These are phyloP conservation scores for Ceratonia siliqua DNA, from an alignment of 306 rosid species.

Conservation along the genomic window DNA sequence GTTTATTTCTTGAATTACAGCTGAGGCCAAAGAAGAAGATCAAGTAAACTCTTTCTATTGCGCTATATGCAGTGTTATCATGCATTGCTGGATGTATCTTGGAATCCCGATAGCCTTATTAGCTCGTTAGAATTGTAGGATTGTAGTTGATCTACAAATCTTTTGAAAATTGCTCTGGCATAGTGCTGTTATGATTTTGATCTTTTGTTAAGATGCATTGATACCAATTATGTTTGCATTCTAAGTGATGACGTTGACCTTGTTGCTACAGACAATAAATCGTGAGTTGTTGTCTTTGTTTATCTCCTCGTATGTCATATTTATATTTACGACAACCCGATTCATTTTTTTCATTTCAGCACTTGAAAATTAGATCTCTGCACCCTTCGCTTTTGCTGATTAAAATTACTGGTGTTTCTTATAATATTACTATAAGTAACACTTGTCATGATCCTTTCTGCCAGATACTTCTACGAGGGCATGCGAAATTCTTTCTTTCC, in stretches of 20 bases:
- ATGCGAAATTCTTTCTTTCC: too few relatives aligned
- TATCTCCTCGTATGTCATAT: background rate
- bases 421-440: too few relatives aligned
- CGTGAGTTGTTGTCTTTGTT: background rate
- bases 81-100: conserved; percentile 35
- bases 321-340: background rate
- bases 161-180: conserved; percentile 7
- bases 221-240: conserved; percentile 22
- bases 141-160: background rate
- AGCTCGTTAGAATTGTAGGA: conserved; percentile 26
- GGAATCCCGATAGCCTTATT: conserved; percentile 18
- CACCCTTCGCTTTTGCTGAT: background rate
- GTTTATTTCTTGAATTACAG: conserved; percentile 48
- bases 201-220: conserved; percentile 2
- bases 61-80: background rate
- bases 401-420: background rate
- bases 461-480: too few relatives aligned
- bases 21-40: conserved; percentile 99
- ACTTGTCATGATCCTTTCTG: too few relatives aligned
- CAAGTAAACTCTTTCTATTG: conserved; percentile 60
- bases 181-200: conserved; percentile 15
- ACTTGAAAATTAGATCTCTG: background rate
- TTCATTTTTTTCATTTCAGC: background rate
- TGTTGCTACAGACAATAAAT: conserved; percentile 2
- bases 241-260: conserved; percentile 12